Evolutionary conservation across 2,329 filamentous ascomycete genomes (phyloP).

Genomic region (Esteya vermicola): DNA sequence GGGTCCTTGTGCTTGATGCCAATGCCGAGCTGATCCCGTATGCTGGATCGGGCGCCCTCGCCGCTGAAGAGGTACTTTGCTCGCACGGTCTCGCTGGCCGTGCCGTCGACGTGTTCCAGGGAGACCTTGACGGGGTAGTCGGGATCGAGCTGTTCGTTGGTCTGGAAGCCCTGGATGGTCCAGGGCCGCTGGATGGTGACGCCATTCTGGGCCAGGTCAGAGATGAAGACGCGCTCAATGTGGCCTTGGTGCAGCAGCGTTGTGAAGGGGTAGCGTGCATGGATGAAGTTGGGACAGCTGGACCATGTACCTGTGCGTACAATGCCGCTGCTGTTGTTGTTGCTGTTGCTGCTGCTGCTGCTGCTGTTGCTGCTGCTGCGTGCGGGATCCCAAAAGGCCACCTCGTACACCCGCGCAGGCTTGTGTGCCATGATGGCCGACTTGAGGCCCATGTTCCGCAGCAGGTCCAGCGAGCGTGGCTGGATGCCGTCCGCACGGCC

Average conservation of each 20-base stretch:
- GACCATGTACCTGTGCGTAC: constrained; percentile 63
- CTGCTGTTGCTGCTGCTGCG: no score
- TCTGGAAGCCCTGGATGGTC: constrained; percentile 46
- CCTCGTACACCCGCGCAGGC: constrained; percentile 72
- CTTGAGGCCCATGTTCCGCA: constrained; percentile 84
- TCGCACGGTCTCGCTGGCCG: constrained; percentile 48
- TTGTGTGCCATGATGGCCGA: constrained; percentile 75
- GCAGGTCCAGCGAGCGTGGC: constrained; percentile 71
- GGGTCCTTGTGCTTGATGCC: constrained; percentile 58
- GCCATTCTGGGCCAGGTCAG: constrained; percentile 48
- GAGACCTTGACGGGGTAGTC: constrained; percentile 71
- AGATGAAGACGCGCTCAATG: constrained; percentile 57
- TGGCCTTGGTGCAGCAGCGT: constrained; percentile 57
- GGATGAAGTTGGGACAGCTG: constrained; percentile 73
- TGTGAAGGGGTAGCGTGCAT: constrained; percentile 57
- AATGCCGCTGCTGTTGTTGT: constrained; percentile 46
- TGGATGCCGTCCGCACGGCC: constrained; percentile 88
- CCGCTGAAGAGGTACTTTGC: constrained; percentile 60
- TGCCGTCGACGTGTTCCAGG: constrained; percentile 63
- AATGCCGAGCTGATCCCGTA: constrained; percentile 52
- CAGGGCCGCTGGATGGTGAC: constrained; percentile 49
- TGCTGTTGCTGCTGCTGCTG: no score
- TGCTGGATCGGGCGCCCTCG: constrained; percentile 54
- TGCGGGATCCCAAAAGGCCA: constrained; percentile 58
- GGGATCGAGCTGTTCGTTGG: constrained; percentile 37